These are phyloP conservation scores for Funneliformis mosseae DNA, from an alignment of 192 early-diverging fungal genomes.

Conservation along the genomic window DNA sequence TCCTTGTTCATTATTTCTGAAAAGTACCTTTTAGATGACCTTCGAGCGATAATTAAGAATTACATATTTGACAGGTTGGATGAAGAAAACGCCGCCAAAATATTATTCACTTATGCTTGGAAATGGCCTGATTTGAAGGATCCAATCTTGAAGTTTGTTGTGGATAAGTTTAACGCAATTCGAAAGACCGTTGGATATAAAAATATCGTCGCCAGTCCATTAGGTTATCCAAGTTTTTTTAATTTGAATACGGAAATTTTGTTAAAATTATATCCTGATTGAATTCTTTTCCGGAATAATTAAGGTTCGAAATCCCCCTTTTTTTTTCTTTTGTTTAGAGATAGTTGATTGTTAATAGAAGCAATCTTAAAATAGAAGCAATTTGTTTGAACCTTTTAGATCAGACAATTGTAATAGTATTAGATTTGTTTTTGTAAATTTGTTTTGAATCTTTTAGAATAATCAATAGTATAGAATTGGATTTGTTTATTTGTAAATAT, in stretches of 20 bases:
- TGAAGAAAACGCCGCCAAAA: neutral
- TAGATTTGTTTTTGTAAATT: no score
- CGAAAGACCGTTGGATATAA: neutral
- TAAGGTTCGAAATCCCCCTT: no score
- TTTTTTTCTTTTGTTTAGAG: no score
- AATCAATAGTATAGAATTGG: no score
- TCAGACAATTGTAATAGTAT: no score
- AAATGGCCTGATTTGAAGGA: constrained; percentile 22
- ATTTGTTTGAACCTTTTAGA: no score
- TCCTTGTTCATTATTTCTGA: neutral
- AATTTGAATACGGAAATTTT: neutral
- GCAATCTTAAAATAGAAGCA: no score
- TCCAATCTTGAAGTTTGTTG: neutral
- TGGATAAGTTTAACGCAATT: neutral
- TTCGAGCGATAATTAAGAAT: neutral
- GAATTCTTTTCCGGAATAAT: no score
- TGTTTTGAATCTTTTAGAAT: no score
- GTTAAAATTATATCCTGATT: no score
- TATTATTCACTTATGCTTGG: constrained; percentile 7
- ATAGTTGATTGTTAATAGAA: no score
- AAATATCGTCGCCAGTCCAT: neutral
- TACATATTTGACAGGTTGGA: neutral
- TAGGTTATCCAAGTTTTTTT: neutral
- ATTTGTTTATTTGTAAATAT: no score
- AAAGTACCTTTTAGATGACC: constrained; percentile 17